Base-by-base conservation (phyloP, 2,329 filamentous ascomycete genomes). In the Ophiostoma sp. region DNA sequence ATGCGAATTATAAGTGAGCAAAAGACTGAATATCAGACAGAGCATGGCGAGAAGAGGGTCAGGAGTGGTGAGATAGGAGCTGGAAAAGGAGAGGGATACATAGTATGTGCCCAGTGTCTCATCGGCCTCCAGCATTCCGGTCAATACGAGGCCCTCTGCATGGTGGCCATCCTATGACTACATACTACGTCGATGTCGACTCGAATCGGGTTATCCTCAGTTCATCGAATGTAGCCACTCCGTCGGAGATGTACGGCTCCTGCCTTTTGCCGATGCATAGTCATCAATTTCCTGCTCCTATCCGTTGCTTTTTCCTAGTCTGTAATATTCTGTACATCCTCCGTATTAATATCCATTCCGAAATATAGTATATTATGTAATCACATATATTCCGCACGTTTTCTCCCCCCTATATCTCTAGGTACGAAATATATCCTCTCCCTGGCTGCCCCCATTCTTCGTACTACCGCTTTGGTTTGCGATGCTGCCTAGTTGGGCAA, bases 71-170 rank as follows among this genome's bases (percentile, higher is more conserved):
- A 13, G 20, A 33, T 17, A 20, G 13, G 17, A 48, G 17, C 27
- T 31, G 44, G n/a, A 33, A 13, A 31, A 57, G 8, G 27, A 20
- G 27, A 33, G 27, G 54, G 54, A 60, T 60, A n/a, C n/a, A n/a
- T n/a, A n/a, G n/a, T 27, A 57, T 57, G n/a, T 57, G 23, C n/a
- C 52, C 52, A 57, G 52, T 57, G 52, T 57, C 52, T 62, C 57
- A 62, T 62, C 57, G 54, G 27, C 7, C 17, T 31, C 57, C 57
- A 62, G 57, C 57, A 62, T 62, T 62, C 57, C 57, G 57, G 57
- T 15, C 57, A 27, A 62, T 62, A 62, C 57, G 57, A 33, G 57
- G 57, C n/a, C 23, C 44, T 48, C 44, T 20, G 36, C n/a, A 57
- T 57, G 27, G n/a, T 17, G 13, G 13, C 35, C 27, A 13, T 62